Conservation (phyloP, 2,329 filamentous ascomycete species). For the Epichloe scottii region DNA sequence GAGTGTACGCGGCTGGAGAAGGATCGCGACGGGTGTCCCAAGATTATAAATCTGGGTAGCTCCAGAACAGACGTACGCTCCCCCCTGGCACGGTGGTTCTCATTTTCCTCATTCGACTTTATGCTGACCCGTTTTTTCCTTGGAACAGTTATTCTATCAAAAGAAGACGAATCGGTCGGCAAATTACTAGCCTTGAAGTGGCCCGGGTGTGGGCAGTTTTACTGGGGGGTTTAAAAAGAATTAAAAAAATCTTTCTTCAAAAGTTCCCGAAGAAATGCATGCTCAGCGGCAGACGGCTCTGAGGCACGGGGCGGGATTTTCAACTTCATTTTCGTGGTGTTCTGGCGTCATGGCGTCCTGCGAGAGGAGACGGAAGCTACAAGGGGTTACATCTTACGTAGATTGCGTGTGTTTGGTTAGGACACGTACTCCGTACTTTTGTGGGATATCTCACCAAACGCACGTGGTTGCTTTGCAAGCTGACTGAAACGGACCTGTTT, state of each 20-base stretch:
- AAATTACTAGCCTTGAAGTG: slow-evolving; percentile 37
- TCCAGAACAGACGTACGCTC: slow-evolving; percentile 75
- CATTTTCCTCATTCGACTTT: not conserved
- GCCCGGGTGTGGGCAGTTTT: slow-evolving; percentile 35
- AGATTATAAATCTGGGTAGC: slow-evolving; percentile 97
- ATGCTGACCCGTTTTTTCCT: slow-evolving; percentile 3
- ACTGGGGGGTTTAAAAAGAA: not conserved
- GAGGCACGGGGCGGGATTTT: not conserved
- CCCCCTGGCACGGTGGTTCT: not conserved
- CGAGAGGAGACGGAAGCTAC: too few relatives aligned
- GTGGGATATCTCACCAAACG: too few relatives aligned
- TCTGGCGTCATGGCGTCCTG: not conserved
- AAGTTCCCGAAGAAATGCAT: not conserved
- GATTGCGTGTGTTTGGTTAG: too few relatives aligned
- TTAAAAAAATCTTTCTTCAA: not conserved
- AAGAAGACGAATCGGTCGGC: slow-evolving; percentile 51
- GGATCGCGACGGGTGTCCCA: slow-evolving; percentile 92
- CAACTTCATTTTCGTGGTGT: not conserved
- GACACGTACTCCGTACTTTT: too few relatives aligned
- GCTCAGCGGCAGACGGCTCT: not conserved
- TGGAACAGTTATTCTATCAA: slow-evolving; percentile 45
- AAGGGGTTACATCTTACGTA: too few relatives aligned
- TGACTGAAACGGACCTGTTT: too few relatives aligned
- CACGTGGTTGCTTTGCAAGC: too few relatives aligned
- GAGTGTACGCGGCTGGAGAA: slow-evolving; percentile 96